Conservation (phyloP, 2,329 filamentous ascomycete species). For the Colletotrichum aenigma region DNA sequence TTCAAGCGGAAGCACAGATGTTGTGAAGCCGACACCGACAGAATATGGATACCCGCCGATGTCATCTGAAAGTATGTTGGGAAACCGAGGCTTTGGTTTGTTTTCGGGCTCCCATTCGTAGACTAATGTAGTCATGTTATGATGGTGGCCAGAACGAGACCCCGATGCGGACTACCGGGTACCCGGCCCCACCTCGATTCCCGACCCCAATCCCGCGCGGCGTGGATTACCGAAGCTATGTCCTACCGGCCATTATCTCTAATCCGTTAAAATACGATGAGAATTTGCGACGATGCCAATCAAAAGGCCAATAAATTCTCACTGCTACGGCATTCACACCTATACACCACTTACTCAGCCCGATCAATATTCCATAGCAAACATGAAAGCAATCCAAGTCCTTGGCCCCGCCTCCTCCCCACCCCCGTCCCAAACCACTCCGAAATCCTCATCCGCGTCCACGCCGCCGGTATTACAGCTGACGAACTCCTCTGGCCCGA, state of each 20-base stretch:
- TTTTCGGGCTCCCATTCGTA: accelerated
- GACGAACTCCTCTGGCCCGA: slow-evolving; percentile 39
- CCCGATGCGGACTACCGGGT: not conserved
- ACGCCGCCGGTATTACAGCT: slow-evolving; percentile 36
- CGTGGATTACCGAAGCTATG: not conserved
- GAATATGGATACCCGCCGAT: not conserved
- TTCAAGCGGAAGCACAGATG: not conserved
- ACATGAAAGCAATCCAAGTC: slow-evolving; percentile 36
- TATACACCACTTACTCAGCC: no score
- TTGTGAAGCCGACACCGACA: not conserved
- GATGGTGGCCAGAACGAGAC: not conserved
- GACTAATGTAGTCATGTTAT: accelerated
- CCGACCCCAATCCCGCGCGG: not conserved
- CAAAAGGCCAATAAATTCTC: no score
- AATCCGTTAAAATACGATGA: no score
- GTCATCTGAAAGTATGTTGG: not conserved
- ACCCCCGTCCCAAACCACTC: slow-evolving; percentile 18
- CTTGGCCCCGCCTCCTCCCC: slow-evolving; percentile 25
- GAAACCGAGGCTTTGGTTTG: not conserved
- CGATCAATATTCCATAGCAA: slow-evolving; percentile 14
- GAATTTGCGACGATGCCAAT: no score
- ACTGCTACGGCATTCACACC: no score
- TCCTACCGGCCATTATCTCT: accelerated
- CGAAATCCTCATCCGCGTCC: slow-evolving; percentile 33
- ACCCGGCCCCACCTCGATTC: not conserved